Conservation (phyloP, 352 stramenopile genomes). For the Phytophthora syringae region DNA sequence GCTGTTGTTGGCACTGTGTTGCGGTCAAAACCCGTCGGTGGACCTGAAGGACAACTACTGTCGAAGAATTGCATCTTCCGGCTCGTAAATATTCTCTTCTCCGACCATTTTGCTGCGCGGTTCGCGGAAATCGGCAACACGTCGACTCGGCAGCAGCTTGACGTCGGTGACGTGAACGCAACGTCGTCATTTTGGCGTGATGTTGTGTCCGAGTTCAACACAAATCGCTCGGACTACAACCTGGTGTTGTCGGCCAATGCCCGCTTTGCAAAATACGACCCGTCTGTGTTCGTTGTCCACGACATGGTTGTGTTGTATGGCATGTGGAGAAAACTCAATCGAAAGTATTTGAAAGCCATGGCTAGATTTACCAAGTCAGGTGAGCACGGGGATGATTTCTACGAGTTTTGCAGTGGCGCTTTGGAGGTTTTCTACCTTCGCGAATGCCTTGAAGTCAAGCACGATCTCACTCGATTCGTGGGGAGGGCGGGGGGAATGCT, state of each 20-base stretch:
- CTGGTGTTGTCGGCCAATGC: neutral
- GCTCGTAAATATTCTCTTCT: conserved; percentile 15
- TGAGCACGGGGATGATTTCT: conserved; percentile 5
- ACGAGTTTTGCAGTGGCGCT: conserved; percentile 1
- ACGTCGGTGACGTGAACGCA: neutral
- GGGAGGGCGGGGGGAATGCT: conserved; percentile 6
- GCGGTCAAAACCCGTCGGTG: too few species aligned
- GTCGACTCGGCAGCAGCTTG: neutral
- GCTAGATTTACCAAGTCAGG: conserved; percentile 6
- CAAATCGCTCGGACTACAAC: conserved; percentile 10
- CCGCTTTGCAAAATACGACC: conserved; percentile 3
- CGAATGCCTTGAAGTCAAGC: conserved; percentile 12
- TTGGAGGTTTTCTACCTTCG: conserved; percentile 7
- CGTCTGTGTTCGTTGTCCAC: conserved; percentile 2
- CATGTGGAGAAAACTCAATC: conserved; percentile 12
- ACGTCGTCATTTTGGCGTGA: conserved; percentile 17
- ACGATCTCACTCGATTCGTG: conserved; percentile 10
- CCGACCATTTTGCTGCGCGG: conserved; percentile 8
- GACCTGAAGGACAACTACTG: neutral
- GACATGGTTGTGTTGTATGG: neutral
- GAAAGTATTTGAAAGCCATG: conserved; percentile 3
- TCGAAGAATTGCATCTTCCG: conserved; percentile 10
- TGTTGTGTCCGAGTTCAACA: conserved; percentile 7
- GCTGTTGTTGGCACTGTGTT: neutral
- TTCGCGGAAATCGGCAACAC: conserved; percentile 3